Evolutionary conservation across 1,139 yeast species (phyloP).

Genomic region (Taiozyma onychis): DNA sequence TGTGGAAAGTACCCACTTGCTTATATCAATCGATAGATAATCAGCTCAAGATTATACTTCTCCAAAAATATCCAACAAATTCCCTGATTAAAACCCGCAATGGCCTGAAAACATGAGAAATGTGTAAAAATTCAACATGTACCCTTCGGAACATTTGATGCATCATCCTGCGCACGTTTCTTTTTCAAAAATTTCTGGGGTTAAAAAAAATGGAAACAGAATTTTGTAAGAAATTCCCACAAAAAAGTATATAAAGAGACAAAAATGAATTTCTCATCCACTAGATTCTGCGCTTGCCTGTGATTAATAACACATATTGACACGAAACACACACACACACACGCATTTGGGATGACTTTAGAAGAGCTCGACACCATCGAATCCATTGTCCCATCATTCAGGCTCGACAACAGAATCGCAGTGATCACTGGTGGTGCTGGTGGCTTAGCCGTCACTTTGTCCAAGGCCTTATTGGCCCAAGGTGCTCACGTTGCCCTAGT

Average conservation of each 20-base stretch:
- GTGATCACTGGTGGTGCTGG: constrained; percentile 83
- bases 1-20: neutral
- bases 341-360: constrained; percentile 10
- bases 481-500: constrained; percentile 72
- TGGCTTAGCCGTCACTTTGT: constrained; percentile 62
- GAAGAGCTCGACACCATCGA: constrained; percentile 16
- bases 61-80: neutral
- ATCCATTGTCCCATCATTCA: constrained; percentile 33
- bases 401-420: constrained; percentile 68
- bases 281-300: too few relatives aligned
- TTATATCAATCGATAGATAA: neutral
- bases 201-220: neutral
- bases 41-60: neutral
- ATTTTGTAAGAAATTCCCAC: neutral
- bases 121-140: neutral
- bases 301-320: neutral
- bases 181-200: neutral
- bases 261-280: neutral
- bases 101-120: neutral
- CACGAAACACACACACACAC: neutral
- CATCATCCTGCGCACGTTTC: neutral
- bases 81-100: neutral
- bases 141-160: neutral
- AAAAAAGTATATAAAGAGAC: neutral
- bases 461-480: constrained; percentile 61